Conservation (phyloP, 2,329 filamentous ascomycete genomes). For the Colletotrichum scovillei region DNA sequence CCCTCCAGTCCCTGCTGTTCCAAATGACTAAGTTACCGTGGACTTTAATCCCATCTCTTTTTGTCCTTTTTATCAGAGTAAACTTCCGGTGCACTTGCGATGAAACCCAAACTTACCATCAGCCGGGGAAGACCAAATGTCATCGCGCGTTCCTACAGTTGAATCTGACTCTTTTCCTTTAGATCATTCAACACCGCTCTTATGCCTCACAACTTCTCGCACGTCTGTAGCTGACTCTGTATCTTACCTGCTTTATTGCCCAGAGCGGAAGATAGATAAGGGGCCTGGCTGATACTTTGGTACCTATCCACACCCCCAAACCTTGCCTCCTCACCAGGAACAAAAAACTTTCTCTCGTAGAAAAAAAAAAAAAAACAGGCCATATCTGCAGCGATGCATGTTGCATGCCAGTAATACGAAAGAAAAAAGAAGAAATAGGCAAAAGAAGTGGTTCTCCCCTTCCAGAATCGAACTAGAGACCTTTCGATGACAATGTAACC, state of each 20-base stretch:
- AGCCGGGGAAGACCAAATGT: not conserved
- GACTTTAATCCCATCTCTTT: not conserved
- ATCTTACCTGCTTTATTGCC: no score
- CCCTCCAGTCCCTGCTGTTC: not conserved
- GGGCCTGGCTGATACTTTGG: no score
- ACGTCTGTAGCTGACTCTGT: no score
- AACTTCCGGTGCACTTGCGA: not conserved
- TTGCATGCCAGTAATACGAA: not conserved
- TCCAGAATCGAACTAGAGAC: conserved; percentile 22
- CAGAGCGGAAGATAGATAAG: no score
- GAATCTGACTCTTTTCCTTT: no score
- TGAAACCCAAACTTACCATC: not conserved
- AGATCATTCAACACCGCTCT: no score
- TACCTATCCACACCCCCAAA: no score
- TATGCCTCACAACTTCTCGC: fast-evolving
- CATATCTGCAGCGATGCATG: no score
- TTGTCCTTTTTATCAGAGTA: not conserved
- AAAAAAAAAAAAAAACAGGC: no score
- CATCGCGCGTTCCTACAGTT: not conserved
- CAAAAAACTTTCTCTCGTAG: no score
- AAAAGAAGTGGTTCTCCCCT: conserved; percentile 1
- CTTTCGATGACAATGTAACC: conserved; percentile 22
- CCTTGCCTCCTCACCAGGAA: no score
- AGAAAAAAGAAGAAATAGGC: not conserved
- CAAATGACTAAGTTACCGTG: not conserved